Base-by-base conservation (phyloP, 2,329 filamentous ascomycete genomes). In the Arthrobotrys sphaeroides region DNA sequence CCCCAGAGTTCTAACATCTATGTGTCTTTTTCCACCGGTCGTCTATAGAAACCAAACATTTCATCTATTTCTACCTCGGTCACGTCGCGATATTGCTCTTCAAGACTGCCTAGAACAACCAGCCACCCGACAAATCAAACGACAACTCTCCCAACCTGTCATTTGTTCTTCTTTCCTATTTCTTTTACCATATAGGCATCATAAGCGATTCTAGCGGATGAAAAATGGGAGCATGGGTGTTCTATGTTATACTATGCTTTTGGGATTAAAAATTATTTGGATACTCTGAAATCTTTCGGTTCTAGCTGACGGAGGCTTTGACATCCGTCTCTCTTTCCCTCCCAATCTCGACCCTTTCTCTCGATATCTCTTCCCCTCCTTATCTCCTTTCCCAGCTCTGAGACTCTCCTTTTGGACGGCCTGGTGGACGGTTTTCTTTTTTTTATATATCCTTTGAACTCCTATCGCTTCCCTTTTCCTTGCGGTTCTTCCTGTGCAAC, bases 31-130 rank as follows among this genome's bases (percentile, higher is more conserved):
- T n/a, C n/a, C n/a, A n/a, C n/a, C n/a, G n/a, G n/a, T n/a, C n/a
- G n/a, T n/a, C 5, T 40, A 6, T 49, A 68, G 66, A 73, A 84
- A 98, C 95, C 26, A 98, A 98, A 86, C 95, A 99, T 84, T 99
- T 99, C 86, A 97, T 99, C 83, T 99, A 99, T 86, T 99, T 99
- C 86, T 99, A 99, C 86, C 91, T 99, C 74, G 95, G 95, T 65
- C 95, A 98, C 87, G 97, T 93, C 84, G 95, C 95, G 74, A 98
- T 99, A 82, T 88, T 99, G 68, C 90, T 99, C 62, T 99, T 98
- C 89, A 99, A 99, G 88, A 99, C 95, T 20, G 78, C 78, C 12
- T 80, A 80, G 61, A 60, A 51, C 31, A 13, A 59, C 51, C 26
- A 12, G 31, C 26, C 9, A 40, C 22, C n/a, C n/a, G 20, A 24